These are phyloP conservation scores for Aspergillus sergii DNA, from an alignment of 2,329 filamentous ascomycete genomes.

Conservation along the genomic window DNA sequence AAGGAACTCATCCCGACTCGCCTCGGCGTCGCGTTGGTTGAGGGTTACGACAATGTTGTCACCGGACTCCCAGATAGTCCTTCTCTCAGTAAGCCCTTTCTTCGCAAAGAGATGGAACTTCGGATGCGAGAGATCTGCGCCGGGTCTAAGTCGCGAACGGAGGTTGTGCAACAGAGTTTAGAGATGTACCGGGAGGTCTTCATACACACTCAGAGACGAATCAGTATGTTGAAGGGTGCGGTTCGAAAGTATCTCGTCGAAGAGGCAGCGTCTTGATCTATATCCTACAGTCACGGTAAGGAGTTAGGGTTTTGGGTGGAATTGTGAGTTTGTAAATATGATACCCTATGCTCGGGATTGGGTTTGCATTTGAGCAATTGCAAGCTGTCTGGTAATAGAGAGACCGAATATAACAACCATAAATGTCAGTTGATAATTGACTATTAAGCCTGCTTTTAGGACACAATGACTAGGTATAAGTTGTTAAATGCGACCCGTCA, in stretches of 20 bases:
- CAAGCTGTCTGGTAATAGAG: background rate
- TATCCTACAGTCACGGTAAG: background rate
- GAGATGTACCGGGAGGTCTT: slow-evolving; percentile 87
- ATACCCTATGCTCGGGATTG: slow-evolving; percentile 7
- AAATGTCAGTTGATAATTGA: background rate
- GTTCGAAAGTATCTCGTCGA: slow-evolving; percentile 60
- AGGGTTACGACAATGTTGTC: slow-evolving; percentile 93
- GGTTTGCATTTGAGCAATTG: background rate
- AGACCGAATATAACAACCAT: background rate
- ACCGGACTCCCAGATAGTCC: slow-evolving; percentile 67
- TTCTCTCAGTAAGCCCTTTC: slow-evolving; percentile 90
- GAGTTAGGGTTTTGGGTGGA: background rate
- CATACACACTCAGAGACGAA: slow-evolving; percentile 74
- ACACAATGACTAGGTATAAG: background rate
- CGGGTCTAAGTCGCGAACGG: slow-evolving; percentile 71
- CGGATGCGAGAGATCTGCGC: slow-evolving; percentile 98
- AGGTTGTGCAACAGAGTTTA: slow-evolving; percentile 80
- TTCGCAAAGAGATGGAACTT: slow-evolving; percentile 96
- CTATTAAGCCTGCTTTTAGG: background rate
- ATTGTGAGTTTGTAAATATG: background rate
- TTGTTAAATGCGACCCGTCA: background rate
- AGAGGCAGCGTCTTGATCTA: slow-evolving; percentile 24
- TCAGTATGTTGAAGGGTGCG: slow-evolving; percentile 63
- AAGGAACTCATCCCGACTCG: slow-evolving; percentile 92
- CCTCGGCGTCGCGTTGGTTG: slow-evolving; percentile 85